Evolutionary conservation across 441 rosid genomes (phyloP).

Genomic region (Bocquillonia castaneifolia): DNA sequence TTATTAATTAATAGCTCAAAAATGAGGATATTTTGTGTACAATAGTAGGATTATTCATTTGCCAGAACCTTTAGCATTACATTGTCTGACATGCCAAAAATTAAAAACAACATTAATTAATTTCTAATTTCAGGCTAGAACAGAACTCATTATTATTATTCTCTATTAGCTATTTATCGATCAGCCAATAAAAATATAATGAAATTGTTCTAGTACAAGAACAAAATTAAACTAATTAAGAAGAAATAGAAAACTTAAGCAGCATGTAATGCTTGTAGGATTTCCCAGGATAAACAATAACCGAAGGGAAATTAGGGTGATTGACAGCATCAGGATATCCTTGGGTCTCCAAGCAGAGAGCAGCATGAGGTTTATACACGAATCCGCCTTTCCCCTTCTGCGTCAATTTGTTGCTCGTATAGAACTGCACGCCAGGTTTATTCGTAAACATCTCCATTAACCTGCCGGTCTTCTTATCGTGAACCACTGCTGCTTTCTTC

Average conservation of each 20-base stretch:
- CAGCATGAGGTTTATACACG: constrained; percentile 52
- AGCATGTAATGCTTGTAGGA: constrained; percentile 57
- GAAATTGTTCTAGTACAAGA: not conserved
- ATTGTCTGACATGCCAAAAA: too few species aligned
- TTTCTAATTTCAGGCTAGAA: too few species aligned
- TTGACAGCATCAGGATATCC: constrained; percentile 67
- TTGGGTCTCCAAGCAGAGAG: constrained; percentile 77
- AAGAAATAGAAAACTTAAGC: constrained; percentile 38
- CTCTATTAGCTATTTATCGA: too few species aligned
- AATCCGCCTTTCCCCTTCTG: constrained; percentile 67
- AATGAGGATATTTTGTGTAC: too few species aligned
- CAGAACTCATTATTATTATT: too few species aligned
- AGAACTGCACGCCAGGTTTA: constrained; percentile 78
- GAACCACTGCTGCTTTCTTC: constrained; percentile 50
- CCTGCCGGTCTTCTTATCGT: constrained; percentile 58
- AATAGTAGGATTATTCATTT: too few species aligned
- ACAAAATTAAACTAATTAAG: not conserved
- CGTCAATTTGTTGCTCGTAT: constrained; percentile 49
- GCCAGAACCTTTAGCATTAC: too few species aligned
- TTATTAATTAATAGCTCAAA: too few species aligned
- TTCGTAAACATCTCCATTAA: constrained; percentile 56
- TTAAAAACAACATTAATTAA: too few species aligned
- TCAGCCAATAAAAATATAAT: too few species aligned
- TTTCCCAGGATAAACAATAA: constrained; percentile 44
- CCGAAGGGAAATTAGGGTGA: constrained; percentile 63